Evolutionary conservation across 75 land plant species (phyloP).

Genomic region (Pinus taeda): DNA sequence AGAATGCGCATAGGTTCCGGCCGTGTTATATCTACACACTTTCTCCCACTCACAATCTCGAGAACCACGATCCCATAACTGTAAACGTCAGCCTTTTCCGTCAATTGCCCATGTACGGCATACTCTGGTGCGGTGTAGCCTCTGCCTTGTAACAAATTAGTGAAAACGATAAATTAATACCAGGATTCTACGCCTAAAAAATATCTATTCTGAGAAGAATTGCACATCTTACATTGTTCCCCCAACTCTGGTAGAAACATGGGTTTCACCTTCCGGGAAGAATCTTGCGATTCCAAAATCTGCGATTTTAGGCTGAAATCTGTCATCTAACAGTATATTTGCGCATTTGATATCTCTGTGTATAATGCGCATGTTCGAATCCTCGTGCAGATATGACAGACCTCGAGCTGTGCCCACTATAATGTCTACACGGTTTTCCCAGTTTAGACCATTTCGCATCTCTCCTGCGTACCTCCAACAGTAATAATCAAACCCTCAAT

Average conservation of each 20-base stretch:
- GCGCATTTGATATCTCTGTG: slow-evolving; percentile 66
- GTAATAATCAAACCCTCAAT: neutral
- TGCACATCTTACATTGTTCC: slow-evolving; percentile 20
- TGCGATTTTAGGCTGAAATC: slow-evolving; percentile 39
- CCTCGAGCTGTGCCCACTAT: neutral
- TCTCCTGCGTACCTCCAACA: neutral
- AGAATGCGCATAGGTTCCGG: too few species aligned
- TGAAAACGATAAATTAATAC: too few species aligned
- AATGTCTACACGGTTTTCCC: neutral
- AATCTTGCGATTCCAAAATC: slow-evolving; percentile 49
- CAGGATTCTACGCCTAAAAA: too few species aligned
- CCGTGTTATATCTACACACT: too few species aligned
- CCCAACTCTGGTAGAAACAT: slow-evolving; percentile 36
- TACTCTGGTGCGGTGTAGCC: too few species aligned
- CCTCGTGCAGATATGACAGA: slow-evolving; percentile 38
- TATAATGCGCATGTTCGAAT: slow-evolving; percentile 31
- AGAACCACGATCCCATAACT: too few species aligned
- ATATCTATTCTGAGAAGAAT: too few species aligned
- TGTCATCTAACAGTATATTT: slow-evolving; percentile 40
- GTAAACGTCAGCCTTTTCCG: too few species aligned
- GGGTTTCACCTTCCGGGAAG: slow-evolving; percentile 25
- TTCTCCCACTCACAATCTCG: too few species aligned
- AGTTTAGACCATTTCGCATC: neutral
- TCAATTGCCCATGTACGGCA: too few species aligned
- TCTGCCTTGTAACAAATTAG: too few species aligned